These are phyloP conservation scores for Bimuria novae-zelandiae DNA, from an alignment of 2,329 filamentous ascomycete species.

Conservation along the genomic window DNA sequence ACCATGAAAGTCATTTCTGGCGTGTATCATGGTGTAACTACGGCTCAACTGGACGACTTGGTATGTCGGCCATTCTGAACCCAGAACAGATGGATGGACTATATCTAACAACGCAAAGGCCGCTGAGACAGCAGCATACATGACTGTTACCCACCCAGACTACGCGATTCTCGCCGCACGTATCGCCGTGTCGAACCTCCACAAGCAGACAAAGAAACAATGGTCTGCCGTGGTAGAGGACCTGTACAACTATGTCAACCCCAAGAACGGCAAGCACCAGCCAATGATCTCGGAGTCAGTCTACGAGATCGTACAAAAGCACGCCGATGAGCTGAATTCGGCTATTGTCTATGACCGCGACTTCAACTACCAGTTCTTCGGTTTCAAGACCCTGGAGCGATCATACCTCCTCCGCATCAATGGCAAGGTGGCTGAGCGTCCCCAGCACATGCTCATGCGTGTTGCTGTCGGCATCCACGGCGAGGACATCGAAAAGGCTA, in stretches of 20 bases:
- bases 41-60: conserved; percentile 93
- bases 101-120: conserved; percentile 62
- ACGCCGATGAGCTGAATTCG: conserved; percentile 96
- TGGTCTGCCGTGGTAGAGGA: conserved; percentile 95
- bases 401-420: conserved; percentile 96
- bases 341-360: conserved; percentile 99
- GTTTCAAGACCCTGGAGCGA: conserved; percentile 98
- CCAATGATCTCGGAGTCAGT: conserved; percentile 95
- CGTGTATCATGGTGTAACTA: conserved; percentile 98
- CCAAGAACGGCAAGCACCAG: conserved; percentile 79
- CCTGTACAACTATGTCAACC: conserved; percentile 94
- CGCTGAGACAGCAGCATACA: conserved; percentile 98
- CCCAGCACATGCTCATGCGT: conserved; percentile 99
- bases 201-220: conserved; percentile 99
- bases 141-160: conserved; percentile 99
- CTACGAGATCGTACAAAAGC: conserved; percentile 91
- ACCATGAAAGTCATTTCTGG: conserved; percentile 99
- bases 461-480: conserved; percentile 97
- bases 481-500: conserved; percentile 88
- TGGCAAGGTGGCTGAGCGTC: conserved; percentile 94
- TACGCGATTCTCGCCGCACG: conserved; percentile 98
- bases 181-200: conserved; percentile 98
- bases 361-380: conserved; percentile 99
- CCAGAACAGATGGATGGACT: conserved; percentile 3
- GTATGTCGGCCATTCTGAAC: conserved; percentile 67